Base-by-base conservation (phyloP, 164 flowering plant genomes). In the Brasenia schreberi region DNA sequence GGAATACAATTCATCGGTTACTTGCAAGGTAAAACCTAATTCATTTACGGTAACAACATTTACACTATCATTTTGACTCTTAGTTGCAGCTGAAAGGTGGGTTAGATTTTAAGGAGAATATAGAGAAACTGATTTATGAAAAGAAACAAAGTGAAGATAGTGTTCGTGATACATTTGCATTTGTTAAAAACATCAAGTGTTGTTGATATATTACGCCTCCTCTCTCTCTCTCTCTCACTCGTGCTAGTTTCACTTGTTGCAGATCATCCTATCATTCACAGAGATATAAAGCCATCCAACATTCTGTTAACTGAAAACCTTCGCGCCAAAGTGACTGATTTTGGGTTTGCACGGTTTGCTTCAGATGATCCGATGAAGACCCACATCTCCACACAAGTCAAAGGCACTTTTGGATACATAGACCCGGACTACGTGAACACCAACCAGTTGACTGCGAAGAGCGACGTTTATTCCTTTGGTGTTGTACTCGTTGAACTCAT, bases 381-480 rank as follows among this genome's bases (percentile, higher is more conserved):
- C 62, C 91, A 89, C 67, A 77, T 89, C 62, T 87, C 88, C 10
- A 89, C 96, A 52, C 84, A 86, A 66, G 71, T 87, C 43, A 89
- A 83, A 78, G 96, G 96, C 65, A 84, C 93, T 17, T 77, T 84
- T 6, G 93, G 96, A 43, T 85, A 87, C 69, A 62, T 87, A 77
- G 96, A 89, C 74, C 96, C 93, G n/a, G 96, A 87, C 44, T 89
- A 89, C 75, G 69, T 87, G 43, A 81, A 65, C 63, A 84, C 93
- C 6, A 77, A 80, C 71, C 88, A 87, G 64, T 88, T 89, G 19
- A 87, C 91, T 10, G 90, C 82, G 23, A 89, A 84, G 79, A 89
- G 96, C 59, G 96, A 89, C 75, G 93, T 89, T 4, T 85, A 89
- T 77, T 89, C 96, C 53, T 89, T 87, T 66, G 96, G 93, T 5